Evolutionary conservation across 768 basidiomycete species (phyloP), one percentile per base, ranked within the genome.

Genomic region (Tylopilus subfusipes): DNA sequence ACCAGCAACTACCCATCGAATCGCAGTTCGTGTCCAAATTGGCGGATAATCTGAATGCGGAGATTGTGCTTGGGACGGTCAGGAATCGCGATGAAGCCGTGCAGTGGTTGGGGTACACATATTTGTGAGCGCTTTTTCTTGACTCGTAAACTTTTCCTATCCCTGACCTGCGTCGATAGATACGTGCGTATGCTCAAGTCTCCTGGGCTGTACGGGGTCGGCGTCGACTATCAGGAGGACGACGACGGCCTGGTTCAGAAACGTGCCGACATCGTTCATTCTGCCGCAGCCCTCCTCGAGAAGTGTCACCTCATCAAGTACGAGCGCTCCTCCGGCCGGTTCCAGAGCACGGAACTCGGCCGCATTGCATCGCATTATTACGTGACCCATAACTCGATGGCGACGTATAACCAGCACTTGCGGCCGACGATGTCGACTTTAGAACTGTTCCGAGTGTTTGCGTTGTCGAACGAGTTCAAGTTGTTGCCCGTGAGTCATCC

Each of bases 1-100:
- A 98, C 65, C 94, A 97, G 72, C 97, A 98, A 68, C 80, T 99
- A 14, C 97, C 97, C 0, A 99, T 99, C 67, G 97, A 99, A 73
- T 86, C 84, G 16, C 97, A 98, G 73, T 92, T 96, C 57, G 91
- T 99, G 27, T 77, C 84, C 33, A 93, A 89, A 69, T 76, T 99
- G 59, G 90, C 93, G 25, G 97, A 99, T 67, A 96, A 97, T 66
- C 71, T 98, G 63, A 98, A 98, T 69, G 97, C 96, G 14, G 97
- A 98, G 75, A 89, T 98, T 40, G 96, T 98, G 1, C 77, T 97
- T 18, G 97, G 97, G 6, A 95, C 90, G 0, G 86, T 98, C 51
- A 78, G 97, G 60, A 98, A 97, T 72, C 79, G 95, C 21, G 94
- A 98, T 64, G 96, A 98, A 66, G 97, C 93, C 7, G 95, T 98